Conservation (phyloP, 257 asterid species). For the Solanum dulcamara region DNA sequence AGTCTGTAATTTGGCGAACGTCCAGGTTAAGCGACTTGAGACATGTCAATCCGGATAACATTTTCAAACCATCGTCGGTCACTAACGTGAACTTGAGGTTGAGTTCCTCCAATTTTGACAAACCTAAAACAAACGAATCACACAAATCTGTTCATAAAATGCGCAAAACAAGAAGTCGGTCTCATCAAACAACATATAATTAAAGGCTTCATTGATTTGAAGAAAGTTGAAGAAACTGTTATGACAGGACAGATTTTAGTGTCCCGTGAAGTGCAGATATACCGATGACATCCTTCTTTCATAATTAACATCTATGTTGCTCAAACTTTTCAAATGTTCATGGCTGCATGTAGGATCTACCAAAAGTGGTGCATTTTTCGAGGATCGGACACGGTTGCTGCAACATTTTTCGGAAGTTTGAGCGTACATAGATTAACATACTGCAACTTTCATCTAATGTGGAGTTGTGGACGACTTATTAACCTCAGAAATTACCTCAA, state of each 20-base stretch:
- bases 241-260: neutral
- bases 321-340: too few relatives aligned
- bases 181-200: too few relatives aligned
- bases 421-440: neutral
- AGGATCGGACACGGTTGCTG: neutral
- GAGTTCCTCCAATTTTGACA: slow-evolving; percentile 16
- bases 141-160: neutral
- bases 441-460: neutral
- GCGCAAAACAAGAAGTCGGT: neutral
- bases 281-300: neutral
- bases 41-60: slow-evolving; percentile 9
- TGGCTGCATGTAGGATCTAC: neutral
- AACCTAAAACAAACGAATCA: slow-evolving; percentile 8
- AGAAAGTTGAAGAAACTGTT: too few relatives aligned
- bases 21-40: slow-evolving; percentile 26
- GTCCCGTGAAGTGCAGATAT: neutral
- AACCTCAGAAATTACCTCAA: neutral
- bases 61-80: slow-evolving; percentile 19
- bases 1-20: slow-evolving; percentile 20
- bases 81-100: slow-evolving; percentile 19
- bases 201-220: too few relatives aligned
- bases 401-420: neutral
- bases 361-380: neutral
- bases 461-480: neutral
- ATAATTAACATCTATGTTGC: neutral